phyloP scores from a whole-genome alignment of 306 rosid genomes.

The Chamaecrista fasciculata region DNA sequence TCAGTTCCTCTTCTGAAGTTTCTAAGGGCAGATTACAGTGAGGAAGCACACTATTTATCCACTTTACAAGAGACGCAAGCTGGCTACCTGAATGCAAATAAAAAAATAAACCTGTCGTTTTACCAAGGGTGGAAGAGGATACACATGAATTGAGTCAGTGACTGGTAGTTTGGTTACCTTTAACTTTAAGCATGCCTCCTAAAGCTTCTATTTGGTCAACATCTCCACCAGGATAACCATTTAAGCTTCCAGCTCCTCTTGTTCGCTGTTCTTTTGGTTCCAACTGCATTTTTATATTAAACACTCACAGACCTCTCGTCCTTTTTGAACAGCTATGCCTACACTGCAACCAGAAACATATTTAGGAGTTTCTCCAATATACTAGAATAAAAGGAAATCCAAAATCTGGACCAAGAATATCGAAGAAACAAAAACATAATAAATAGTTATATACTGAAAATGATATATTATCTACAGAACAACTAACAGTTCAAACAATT shows the following conservation, averaged over 20 bases:
- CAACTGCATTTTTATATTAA: conserved; percentile 49
- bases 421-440: not conserved
- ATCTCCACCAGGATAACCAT: conserved; percentile 39
- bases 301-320: conserved; percentile 29
- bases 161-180: conserved; percentile 34
- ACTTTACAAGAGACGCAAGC: conserved; percentile 57
- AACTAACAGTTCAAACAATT: not conserved
- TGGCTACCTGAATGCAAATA: conserved; percentile 49
- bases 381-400: not conserved
- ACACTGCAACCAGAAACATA: conserved; percentile 30
- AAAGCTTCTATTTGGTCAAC: conserved; percentile 33
- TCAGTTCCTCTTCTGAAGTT: conserved; percentile 75
- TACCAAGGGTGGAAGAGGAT: conserved; percentile 19
- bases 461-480: not conserved
- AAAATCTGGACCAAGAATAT: not conserved
- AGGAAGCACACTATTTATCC: conserved; percentile 81
- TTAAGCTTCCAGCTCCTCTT: conserved; percentile 32
- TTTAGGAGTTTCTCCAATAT: not conserved
- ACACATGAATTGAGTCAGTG: conserved; percentile 15
- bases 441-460: not conserved
- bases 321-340: conserved; percentile 25
- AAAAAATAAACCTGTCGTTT: conserved; percentile 23
- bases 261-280: conserved; percentile 43
- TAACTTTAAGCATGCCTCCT: conserved; percentile 39
- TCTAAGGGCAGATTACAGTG: conserved; percentile 62